phyloP scores from a whole-genome alignment of 1,139 yeast genomes.

The Spathaspora sp. region DNA sequence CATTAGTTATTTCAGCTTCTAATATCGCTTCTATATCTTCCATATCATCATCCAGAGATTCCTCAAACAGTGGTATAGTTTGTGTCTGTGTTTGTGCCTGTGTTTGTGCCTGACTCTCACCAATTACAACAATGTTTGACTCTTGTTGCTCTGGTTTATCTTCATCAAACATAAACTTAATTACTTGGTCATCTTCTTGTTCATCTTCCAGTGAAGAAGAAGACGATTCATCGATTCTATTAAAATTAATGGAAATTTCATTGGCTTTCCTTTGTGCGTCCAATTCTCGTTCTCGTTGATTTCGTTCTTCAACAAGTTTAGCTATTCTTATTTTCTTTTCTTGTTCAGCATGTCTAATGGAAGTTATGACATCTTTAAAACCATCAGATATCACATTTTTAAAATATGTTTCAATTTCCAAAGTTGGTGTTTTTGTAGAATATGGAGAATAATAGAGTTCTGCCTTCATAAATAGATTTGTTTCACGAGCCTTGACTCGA shows the following conservation, averaged over 20 bases:
- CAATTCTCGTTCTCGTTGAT: slow-evolving; percentile 19
- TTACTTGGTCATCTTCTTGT: slow-evolving; percentile 17
- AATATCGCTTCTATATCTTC: not conserved
- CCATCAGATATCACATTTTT: slow-evolving; percentile 29
- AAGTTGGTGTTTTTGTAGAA: slow-evolving; percentile 25
- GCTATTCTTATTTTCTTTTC: slow-evolving; percentile 23
- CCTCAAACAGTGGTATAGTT: slow-evolving; percentile 3
- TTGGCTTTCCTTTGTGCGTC: slow-evolving; percentile 19
- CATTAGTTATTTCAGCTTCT: not conserved
- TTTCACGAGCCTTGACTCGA: slow-evolving; percentile 19
- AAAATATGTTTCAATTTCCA: slow-evolving; percentile 26
- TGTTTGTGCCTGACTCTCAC: not conserved
- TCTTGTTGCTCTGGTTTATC: slow-evolving; percentile 2
- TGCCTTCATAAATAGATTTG: slow-evolving; percentile 46
- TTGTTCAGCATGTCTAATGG: slow-evolving; percentile 37
- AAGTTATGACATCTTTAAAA: slow-evolving; percentile 34
- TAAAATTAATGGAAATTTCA: slow-evolving; percentile 33
- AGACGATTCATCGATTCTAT: slow-evolving; percentile 17
- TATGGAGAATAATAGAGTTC: slow-evolving; percentile 44
- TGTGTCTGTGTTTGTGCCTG: not conserved
- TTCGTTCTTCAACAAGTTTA: slow-evolving; percentile 22
- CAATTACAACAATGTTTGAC: not conserved
- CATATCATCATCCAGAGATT: slow-evolving; percentile 9
- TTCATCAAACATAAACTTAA: slow-evolving; percentile 17
- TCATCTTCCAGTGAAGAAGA: slow-evolving; percentile 20